Base-by-base conservation (phyloP, 2,329 filamentous ascomycete genomes). In the Pseudogymnoascus sp. region DNA sequence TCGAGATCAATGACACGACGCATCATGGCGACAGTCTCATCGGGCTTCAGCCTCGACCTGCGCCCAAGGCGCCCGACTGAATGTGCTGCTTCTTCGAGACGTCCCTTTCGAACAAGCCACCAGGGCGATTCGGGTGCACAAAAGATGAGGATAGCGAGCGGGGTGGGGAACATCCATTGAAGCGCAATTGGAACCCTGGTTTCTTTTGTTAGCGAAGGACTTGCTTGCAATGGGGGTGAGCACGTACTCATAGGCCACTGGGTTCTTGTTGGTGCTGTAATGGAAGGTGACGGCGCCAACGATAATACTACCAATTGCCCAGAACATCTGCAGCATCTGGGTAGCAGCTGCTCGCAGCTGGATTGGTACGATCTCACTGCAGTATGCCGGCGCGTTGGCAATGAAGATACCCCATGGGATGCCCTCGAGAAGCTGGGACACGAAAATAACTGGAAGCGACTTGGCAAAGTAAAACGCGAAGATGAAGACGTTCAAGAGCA, bases 391-490 rank as follows among this genome's bases (percentile, higher is more conserved):
- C 4, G 84, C 79, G 70, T 86, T 86, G 70, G 84, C 83, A 67
- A 86, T 84, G 72, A 87, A 87, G 68, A 87, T 80, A 25, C 84
- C 84, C 84, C 84, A 87, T 2, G 84, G 84, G 4, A 87, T 69
- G 64, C 84, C 84, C 71, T 85, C 83, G 59, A 87, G 77, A 62
- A 84, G 73, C 75, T 87, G 84, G 36, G 78, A 75, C 3, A 77
- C 77, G 67, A 85, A 79, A 63, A 82, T 73, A 65, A 81, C 42
- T 9, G 42, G 42, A 6, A 49, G 42, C 12, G 42, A 28, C 2
- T 78, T 70, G 67, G 71, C 33, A 14, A 36, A 36, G 33, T 36
- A 36, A 14, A 36, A 36, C 4, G 33, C 3, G 12, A 71, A 71
- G 62, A 71, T 71, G 58, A 19, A 66, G 61, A 58, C 79, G 71